Base-by-base conservation (phyloP, 352 stramenopile species). In the Pythium sukuiense region DNA sequence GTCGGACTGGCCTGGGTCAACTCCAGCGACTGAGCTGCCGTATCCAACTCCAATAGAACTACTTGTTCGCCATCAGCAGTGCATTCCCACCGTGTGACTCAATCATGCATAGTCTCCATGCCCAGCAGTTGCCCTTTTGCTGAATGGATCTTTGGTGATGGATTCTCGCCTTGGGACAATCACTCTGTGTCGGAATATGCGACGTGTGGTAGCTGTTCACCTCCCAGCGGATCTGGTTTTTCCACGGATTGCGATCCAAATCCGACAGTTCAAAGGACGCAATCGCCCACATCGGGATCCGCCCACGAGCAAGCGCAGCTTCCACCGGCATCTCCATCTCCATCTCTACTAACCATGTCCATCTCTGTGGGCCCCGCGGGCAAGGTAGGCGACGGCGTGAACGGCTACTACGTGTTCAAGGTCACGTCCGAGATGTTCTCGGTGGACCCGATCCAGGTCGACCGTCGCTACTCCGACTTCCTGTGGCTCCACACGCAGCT, bases 381-480 rank as follows among this genome's bases (percentile, higher is more conserved):
- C 65, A 91, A 90, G 35, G 80, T 95, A 29, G 86, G 86, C 54
- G 86, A 95, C 46, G 84, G 86, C 68, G 86, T 95, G n/a, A 92
- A 93, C 73, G 74, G 79, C 41, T 90, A 92, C 70, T 87, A 87
- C 62, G 84, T 95, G 30, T 95, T 87, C 77, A 89, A 86, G 55
- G 76, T 95, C 67, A 82, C 80, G 55, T 92, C 83, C 52, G 67
- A 77, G 45, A 76, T 76, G 18, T 71, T 81, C 56, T 72, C 73
- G 4, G 60, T 79, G 8, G 63, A 74, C 9, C 57, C 72, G 41
- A 64, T 71, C 9, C 60, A 81, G 29, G 86, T 95, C n/a, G 84
- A 95, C 61, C 83, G 84, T 39, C 84, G 86, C 50, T 95, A 93
- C 74, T 92, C 83, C 63, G 86, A 95, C 72, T 95, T 95, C 70